phyloP scores from a whole-genome alignment of 305 asterid species.

The Fraxinus ornus region DNA sequence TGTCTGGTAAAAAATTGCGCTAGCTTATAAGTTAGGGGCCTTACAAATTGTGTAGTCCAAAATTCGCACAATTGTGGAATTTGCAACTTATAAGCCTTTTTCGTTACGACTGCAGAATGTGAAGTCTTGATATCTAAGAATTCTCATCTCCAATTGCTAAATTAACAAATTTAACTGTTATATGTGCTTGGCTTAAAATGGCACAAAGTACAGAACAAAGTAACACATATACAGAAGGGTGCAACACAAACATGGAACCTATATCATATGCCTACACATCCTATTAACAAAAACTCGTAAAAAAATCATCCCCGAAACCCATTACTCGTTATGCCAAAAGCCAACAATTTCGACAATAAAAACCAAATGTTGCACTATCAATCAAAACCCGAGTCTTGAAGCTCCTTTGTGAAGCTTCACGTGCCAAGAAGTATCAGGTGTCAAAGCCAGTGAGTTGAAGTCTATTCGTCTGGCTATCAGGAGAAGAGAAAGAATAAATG shows the following conservation, averaged over 20 bases:
- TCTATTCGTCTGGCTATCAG: background rate
- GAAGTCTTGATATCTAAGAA: background rate
- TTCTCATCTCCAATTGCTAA: constrained; percentile 14
- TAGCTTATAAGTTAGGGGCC: too few species aligned
- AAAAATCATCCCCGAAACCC: background rate
- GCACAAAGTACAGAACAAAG: constrained; percentile 6
- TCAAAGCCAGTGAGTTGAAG: background rate
- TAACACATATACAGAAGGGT: constrained; percentile 22
- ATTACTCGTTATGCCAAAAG: constrained; percentile 22
- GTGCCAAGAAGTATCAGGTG: background rate
- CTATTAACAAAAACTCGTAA: constrained; percentile 22
- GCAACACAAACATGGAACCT: constrained; percentile 3
- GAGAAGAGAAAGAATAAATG: constrained; percentile 8
- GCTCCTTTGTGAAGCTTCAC: constrained; percentile 27
- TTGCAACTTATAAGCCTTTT: background rate
- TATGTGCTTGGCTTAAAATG: constrained; percentile 17
- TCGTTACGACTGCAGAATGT: background rate
- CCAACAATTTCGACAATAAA: constrained; percentile 8
- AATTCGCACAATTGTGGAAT: background rate
- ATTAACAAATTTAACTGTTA: constrained; percentile 21
- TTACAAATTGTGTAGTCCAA: background rate
- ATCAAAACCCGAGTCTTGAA: constrained; percentile 17
- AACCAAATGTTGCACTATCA: constrained; percentile 18
- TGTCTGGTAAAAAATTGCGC: background rate
- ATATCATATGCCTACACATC: constrained; percentile 16